Conservation (phyloP, 1,139 yeast genomes). For the Taphrina confusa region DNA sequence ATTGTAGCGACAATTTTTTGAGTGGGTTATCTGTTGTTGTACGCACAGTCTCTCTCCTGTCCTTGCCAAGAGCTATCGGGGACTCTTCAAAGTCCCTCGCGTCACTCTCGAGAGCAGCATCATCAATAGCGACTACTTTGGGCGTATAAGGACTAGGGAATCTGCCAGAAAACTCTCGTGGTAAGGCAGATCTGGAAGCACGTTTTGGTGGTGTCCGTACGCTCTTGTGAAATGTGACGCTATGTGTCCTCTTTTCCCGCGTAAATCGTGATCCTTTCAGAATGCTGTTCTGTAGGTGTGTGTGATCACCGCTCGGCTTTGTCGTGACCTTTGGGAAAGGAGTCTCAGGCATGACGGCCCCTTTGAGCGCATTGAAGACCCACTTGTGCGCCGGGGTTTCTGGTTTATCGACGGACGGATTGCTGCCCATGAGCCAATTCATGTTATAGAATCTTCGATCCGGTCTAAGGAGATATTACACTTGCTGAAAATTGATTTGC, state of each 20-base stretch:
- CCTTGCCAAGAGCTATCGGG: background rate
- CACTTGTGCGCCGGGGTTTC: conserved; percentile 31
- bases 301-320: background rate
- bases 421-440: conserved; percentile 31
- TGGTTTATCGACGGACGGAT: background rate
- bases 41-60: background rate
- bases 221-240: conserved; percentile 21
- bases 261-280: conserved; percentile 16
- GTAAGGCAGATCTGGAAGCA: conserved; percentile 6
- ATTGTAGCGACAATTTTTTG: background rate
- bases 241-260: conserved; percentile 7
- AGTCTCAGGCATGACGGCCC: conserved; percentile 19
- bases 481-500: background rate
- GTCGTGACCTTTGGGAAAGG: background rate
- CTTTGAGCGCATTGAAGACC: conserved; percentile 27
- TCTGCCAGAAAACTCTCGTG: conserved; percentile 23
- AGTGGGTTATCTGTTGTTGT: background rate
- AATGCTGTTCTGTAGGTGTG: conserved; percentile 1
- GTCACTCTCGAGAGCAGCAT: background rate
- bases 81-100: background rate
- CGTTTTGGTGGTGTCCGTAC: conserved; percentile 8
- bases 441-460: no score
- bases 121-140: background rate
- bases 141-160: conserved; percentile 32
- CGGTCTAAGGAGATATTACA: no score